Evolutionary conservation across 2,329 filamentous ascomycete species (phyloP), one percentile per base, ranked within the genome.

Genomic region (Nothopassalora personata): DNA sequence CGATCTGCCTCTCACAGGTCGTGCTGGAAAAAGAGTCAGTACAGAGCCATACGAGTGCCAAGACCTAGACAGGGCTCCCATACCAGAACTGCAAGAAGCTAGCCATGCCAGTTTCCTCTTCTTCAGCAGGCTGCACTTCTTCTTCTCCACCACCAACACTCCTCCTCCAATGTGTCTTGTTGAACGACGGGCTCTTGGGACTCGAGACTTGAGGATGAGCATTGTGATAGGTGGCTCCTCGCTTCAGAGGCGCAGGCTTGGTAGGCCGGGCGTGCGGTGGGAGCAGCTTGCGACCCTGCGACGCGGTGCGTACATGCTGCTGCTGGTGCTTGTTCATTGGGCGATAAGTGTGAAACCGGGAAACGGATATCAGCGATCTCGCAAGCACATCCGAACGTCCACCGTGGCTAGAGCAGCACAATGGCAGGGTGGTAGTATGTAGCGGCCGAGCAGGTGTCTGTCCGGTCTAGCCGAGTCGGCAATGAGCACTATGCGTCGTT

Each of bases 1-100:
- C 80, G 67, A 87, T 86, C 74, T 86, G 84, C 71, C 80, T 85
- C 71, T 87, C 84, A 72, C 84, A 87, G 68, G 81, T 85, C 63
- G 84, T 81, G 73, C 84, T 86, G 68, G 50, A 46, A 13, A 13
- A 45, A 19, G 13, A 33, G 53, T 64, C 49, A 62, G 62, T 39
- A 53, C 46, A 52, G 56, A 15, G 18, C 15, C 54, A 43, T 45
- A 23, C 15, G 11, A 30, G 3, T 31, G 39, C 54, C 47, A 36
- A 43, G 31, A n/a, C 34, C n/a, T 46, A 34, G 18, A 53, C 55
- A 11, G 53, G 30, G 19, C 52, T 43, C 28, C 18, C 75, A 56
- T 70, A 81, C 80, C 80, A 82, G 72, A 77, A 82, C 61, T 82
- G 79, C 63, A 80, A 65, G 64, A 82, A 81, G 68, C 77, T 79